Conservation (phyloP, 352 stramenopile species). For the Phytophthora lateralis region DNA sequence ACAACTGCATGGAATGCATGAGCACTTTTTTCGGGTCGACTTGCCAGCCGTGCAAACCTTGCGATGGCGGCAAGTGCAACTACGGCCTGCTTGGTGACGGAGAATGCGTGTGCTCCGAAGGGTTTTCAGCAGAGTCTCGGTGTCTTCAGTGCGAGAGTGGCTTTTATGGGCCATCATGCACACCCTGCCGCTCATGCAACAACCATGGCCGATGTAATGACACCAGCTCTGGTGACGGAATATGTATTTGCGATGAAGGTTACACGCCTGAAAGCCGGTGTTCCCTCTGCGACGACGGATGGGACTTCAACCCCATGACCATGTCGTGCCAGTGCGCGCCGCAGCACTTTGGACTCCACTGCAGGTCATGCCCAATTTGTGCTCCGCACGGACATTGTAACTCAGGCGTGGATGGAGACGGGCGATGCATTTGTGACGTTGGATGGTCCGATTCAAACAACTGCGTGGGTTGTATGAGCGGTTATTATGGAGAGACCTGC, state of each 20-base stretch:
- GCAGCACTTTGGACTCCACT: constrained; percentile 81
- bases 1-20: constrained; percentile 88
- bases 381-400: constrained; percentile 86
- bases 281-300: constrained; percentile 80
- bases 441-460: constrained; percentile 90
- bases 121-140: constrained; percentile 71
- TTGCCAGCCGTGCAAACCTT: constrained; percentile 81
- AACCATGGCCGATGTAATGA: constrained; percentile 85
- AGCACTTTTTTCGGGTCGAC: constrained; percentile 74
- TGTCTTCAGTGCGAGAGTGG: constrained; percentile 76
- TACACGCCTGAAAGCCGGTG: constrained; percentile 81
- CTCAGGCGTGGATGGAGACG: constrained; percentile 79
- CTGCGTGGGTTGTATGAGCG: constrained; percentile 86
- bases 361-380: constrained; percentile 84
- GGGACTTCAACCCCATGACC: constrained; percentile 88
- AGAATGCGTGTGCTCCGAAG: constrained; percentile 80
- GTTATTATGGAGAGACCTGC: constrained; percentile 82
- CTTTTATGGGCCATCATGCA: constrained; percentile 83
- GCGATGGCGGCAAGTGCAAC: constrained; percentile 80
- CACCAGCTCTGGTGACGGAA: constrained; percentile 61
- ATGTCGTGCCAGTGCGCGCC: constrained; percentile 88
- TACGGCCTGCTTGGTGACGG: constrained; percentile 79
- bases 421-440: constrained; percentile 83
- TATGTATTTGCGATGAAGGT: constrained; percentile 85
- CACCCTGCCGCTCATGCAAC: constrained; percentile 82